These are phyloP conservation scores for Fraxinus nigra DNA, from an alignment of 305 asterid genomes.

Conservation along the genomic window DNA sequence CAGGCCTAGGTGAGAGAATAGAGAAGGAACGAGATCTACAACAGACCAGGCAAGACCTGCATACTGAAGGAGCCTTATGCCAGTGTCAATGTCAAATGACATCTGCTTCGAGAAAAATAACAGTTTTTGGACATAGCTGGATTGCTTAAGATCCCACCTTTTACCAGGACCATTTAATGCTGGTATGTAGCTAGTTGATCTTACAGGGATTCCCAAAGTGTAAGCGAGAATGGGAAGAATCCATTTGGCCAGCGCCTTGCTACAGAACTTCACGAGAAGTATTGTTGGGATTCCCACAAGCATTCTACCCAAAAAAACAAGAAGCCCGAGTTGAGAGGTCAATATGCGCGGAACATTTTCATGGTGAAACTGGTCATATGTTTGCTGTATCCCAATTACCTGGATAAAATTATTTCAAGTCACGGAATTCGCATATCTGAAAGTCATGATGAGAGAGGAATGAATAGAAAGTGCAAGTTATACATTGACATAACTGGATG, in stretches of 20 bases:
- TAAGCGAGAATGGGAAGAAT: slow-evolving; percentile 77
- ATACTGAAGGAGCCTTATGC: slow-evolving; percentile 91
- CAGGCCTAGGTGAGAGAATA: slow-evolving; percentile 59
- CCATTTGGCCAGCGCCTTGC: slow-evolving; percentile 90
- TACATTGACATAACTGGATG: not conserved
- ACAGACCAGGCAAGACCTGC: slow-evolving; percentile 95
- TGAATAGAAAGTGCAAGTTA: not conserved
- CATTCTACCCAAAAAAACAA: slow-evolving; percentile 62
- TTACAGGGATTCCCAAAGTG: slow-evolving; percentile 74
- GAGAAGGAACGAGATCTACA: slow-evolving; percentile 88
- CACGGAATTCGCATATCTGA: not conserved
- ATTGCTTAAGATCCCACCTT: slow-evolving; percentile 55
- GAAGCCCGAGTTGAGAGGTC: slow-evolving; percentile 52
- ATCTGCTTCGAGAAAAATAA: slow-evolving; percentile 60
- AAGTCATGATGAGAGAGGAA: not conserved
- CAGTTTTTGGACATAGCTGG: slow-evolving; percentile 64
- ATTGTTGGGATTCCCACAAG: slow-evolving; percentile 79
- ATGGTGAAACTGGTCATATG: slow-evolving; percentile 85
- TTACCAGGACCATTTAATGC: slow-evolving; percentile 46
- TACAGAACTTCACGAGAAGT: slow-evolving; percentile 77
- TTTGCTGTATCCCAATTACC: slow-evolving; percentile 90
- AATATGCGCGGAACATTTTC: slow-evolving; percentile 68
- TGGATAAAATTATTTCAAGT: slow-evolving; percentile 34
- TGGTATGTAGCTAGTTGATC: slow-evolving; percentile 73
- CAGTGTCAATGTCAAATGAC: slow-evolving; percentile 79